These are phyloP conservation scores for Lactarius trivialis DNA, from an alignment of 768 basidiomycete genomes.

Conservation along the genomic window DNA sequence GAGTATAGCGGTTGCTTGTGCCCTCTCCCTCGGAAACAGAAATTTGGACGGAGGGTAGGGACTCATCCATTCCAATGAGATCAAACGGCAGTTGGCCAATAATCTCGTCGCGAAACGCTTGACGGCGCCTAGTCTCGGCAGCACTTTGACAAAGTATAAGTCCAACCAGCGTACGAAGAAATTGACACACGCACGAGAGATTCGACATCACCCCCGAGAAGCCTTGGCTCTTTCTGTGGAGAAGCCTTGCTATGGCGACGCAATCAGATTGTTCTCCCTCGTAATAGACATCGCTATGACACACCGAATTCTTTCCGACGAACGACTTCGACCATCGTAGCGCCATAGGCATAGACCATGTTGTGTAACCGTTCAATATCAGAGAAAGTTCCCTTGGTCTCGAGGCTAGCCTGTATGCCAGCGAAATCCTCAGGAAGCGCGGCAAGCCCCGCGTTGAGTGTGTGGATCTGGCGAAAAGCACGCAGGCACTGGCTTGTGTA, in stretches of 20 bases:
- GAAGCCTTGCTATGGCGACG: slow-evolving; percentile 52
- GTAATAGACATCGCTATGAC: slow-evolving; percentile 23
- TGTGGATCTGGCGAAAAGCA: no score
- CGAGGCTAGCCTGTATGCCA: no score
- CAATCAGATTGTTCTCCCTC: not conserved
- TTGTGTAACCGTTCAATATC: slow-evolving; percentile 87
- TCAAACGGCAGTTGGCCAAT: slow-evolving; percentile 85
- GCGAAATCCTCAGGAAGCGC: no score
- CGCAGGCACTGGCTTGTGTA: slow-evolving; percentile 61
- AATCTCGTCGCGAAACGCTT: slow-evolving; percentile 75
- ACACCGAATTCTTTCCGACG: slow-evolving; percentile 82
- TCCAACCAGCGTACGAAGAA: not conserved
- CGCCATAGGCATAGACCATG: slow-evolving; percentile 88
- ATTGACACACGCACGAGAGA: slow-evolving; percentile 54
- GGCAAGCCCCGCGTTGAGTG: no score
- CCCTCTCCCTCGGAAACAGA: slow-evolving; percentile 59
- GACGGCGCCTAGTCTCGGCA: slow-evolving; percentile 72
- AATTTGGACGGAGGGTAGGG: slow-evolving; percentile 71
- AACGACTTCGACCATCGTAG: slow-evolving; percentile 85
- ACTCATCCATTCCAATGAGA: slow-evolving; percentile 68
- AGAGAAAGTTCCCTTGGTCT: slow-evolving; percentile 77
- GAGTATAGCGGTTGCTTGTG: slow-evolving; percentile 41
- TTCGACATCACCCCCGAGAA: slow-evolving; percentile 90
- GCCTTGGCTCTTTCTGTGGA: slow-evolving; percentile 70
- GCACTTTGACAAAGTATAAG: slow-evolving; percentile 37